Percentiles rank a stretch among this genome's conserved stretches.
Conservation (phyloP, 1,284 basidiomycete species). For the Rhodotorula sp. region DNA sequence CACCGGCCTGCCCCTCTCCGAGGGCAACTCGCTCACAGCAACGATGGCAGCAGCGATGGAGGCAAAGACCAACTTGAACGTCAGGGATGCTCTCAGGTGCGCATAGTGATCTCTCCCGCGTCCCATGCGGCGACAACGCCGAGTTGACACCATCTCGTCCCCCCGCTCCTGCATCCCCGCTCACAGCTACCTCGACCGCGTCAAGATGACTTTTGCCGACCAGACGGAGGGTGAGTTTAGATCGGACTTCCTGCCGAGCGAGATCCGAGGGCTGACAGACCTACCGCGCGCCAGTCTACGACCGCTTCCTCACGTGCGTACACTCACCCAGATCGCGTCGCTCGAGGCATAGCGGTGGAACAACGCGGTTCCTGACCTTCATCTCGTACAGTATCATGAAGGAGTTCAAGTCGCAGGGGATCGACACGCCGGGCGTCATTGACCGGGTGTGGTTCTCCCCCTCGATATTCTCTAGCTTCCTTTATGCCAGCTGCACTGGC, state of each 20-base stretch:
- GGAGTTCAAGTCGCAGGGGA: conserved; percentile 93
- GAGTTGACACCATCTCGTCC: not conserved
- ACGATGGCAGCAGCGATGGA: not conserved
- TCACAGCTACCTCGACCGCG: conserved; percentile 39
- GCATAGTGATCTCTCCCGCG: not conserved
- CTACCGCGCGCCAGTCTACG: conserved; percentile 27
- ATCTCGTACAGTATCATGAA: conserved; percentile 55
- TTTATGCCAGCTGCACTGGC: not conserved
- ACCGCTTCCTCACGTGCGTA: conserved; percentile 37
- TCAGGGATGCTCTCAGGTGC: conserved; percentile 31
- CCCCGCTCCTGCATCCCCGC: not conserved
- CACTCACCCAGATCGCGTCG: not conserved
- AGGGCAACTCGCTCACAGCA: not conserved
- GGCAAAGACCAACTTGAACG: conserved; percentile 30
- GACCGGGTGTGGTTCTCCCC: conserved; percentile 56
- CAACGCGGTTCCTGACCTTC: not conserved
- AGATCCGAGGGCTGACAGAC: not conserved
- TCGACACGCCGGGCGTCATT: conserved; percentile 98
- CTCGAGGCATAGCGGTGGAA: too few species aligned
- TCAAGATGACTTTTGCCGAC: conserved; percentile 39
- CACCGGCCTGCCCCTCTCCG: not conserved
- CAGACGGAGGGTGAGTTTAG: conserved; percentile 32
- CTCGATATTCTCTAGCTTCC: not conserved
- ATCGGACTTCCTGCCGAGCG: too few species aligned
- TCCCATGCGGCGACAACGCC: not conserved